Base-by-base conservation (phyloP, 176 grass and related monocot genomes). In the Avena sativa region DNA sequence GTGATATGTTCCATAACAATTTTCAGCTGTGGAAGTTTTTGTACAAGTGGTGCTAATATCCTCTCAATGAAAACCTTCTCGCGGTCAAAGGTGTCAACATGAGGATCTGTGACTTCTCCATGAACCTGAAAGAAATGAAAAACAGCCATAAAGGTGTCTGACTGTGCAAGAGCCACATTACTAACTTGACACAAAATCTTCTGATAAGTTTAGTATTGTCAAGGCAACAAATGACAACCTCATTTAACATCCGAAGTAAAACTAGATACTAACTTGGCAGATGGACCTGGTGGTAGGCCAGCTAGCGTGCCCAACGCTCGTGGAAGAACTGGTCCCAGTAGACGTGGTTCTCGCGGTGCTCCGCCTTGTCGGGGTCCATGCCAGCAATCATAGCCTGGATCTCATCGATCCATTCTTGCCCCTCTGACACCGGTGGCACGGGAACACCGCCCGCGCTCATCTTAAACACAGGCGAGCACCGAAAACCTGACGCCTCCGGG, bases 1-100 rank as follows among this genome's bases (percentile, higher is more conserved):
- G 96, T 96, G 71, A 98, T 96, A 64, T 98, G 93, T 73, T 98
- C 91, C 92, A 97, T 92, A 58, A 97, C 86, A 73, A 91, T 74
- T 93, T 98, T 98, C 71, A 95, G 87, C 26, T 83, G 86, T 28
- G 91, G 93, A 78, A 98, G 85, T 69, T 76, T 93, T 62, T 90
- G 87, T 21, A 96, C 79, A 65, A 99, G 86, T 49, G 94, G 94
- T 78, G 85, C 28, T 89, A 99, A 94, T 90, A 89, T 92, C 58
- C 47, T 94, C 30, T 96, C 92, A 9, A 99, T 94, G 78, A 99
- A 99, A 38, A 96, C 89, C 79, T 87, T 99, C 80, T 99, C 97
- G 1, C 92, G 82, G 44, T 96, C 97, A 90, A 96, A 99, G n/a
- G 91, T 96, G 81, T 99, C 94, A n/a, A 99, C 89, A 85, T 76